Evolutionary conservation across 768 basidiomycete genomes (phyloP), one percentile per base, ranked within the genome.

Genomic region (Tubosaeta sp.): DNA sequence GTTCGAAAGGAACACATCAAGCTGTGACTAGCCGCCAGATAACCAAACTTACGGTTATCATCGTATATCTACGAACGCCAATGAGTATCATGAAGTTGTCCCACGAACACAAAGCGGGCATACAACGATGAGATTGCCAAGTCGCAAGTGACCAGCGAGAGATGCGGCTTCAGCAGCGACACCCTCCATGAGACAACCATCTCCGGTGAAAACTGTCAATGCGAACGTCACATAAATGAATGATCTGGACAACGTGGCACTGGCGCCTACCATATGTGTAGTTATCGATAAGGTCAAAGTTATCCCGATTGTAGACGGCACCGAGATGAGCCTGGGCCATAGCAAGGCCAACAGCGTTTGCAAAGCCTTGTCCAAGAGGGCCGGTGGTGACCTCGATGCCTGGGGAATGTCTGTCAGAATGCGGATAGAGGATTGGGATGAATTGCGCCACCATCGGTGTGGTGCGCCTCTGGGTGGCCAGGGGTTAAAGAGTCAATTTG

Each of bases 141-240:
- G 81, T 68, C 93, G 85, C 61, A 96, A 79, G 73, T 97, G 94
- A 55, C 94, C 94, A 54, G 92, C 94, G 56, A 96, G 79, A 62
- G 88, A 91, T 53, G 88, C 87, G 35, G 94, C 92, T 69, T 97
- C 94, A 56, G 81, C 79, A n/a, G 93, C 80, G 58, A 97, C 85
- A 77, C 94, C 94, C 71, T 97, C 94, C 88, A 94, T 94, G 48
- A 97, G 78, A 73, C 94, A 97, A 41, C 94, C 94, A 71, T 97
- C 94, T 62, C 94, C 94, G 53, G 82, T 78, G 76, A 96, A 95
- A 46, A 87, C 90, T 90, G 11, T 45, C 22, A 54, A 18, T 46
- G 44, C 48, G 8, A 52, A 43, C 19, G 45, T 52, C 44, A 12
- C 7, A 29, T 29, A 39, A 47, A 49, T 46, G 30, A 44, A 10